These are phyloP conservation scores for Gillenia trifoliata DNA, from an alignment of 306 rosid species.

Conservation along the genomic window DNA sequence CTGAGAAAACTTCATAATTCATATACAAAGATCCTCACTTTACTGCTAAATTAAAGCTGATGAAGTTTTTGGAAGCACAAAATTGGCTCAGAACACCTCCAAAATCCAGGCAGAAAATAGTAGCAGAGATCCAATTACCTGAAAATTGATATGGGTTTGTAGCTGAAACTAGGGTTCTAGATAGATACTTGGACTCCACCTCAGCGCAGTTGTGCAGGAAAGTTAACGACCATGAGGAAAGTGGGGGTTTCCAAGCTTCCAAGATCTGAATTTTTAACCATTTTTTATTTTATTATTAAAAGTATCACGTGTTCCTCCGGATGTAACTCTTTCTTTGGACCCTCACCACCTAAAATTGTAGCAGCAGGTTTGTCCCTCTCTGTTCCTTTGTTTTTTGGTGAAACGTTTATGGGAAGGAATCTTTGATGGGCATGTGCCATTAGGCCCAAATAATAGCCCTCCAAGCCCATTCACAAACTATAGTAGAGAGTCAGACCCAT, in stretches of 20 bases:
- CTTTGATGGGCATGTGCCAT: no score
- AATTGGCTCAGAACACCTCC: background rate
- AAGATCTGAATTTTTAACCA: conserved; percentile 28
- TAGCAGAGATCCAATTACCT: conserved; percentile 15
- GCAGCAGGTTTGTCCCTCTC: background rate
- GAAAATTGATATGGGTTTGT: conserved; percentile 1
- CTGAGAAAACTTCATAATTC: background rate
- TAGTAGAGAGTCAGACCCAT: no score
- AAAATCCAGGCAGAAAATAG: background rate
- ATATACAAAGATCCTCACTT: background rate
- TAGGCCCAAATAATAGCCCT: no score
- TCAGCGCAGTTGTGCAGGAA: background rate
- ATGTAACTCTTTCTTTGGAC: background rate
- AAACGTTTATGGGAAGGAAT: background rate
- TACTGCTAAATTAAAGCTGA: background rate
- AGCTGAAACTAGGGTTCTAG: no score
- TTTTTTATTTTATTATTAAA: background rate
- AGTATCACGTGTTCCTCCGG: background rate
- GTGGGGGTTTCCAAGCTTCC: background rate
- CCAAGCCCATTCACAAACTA: no score
- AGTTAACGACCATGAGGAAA: background rate
- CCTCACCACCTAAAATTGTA: background rate
- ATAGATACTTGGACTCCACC: background rate
- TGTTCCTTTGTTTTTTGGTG: background rate
- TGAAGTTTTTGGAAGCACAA: background rate